Evolutionary conservation across 2,329 filamentous ascomycete genomes (phyloP).

Genomic region (Penicillium sp.): DNA sequence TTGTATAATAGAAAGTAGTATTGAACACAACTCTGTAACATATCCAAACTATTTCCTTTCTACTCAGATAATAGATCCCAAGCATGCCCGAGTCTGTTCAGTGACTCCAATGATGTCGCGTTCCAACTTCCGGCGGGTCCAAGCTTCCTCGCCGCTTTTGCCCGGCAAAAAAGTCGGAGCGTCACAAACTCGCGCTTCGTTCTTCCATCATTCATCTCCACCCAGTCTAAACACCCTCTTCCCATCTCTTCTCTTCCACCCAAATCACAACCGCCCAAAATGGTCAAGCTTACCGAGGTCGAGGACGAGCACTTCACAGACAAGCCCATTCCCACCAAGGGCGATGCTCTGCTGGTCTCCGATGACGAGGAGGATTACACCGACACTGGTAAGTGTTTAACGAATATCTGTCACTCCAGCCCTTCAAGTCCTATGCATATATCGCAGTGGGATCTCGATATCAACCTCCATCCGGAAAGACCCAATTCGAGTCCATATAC

Average conservation of each 20-base stretch:
- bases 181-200: conserved; percentile 27
- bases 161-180: conserved; percentile 44
- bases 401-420: conserved; percentile 2
- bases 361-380: conserved; percentile 77
- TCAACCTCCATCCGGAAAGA: background rate
- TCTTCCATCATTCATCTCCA: conserved; percentile 27
- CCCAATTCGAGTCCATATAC: background rate
- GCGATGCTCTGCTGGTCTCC: conserved; percentile 54
- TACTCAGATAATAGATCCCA: background rate
- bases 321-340: conserved; percentile 63
- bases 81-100: background rate
- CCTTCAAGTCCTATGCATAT: conserved; percentile 9
- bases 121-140: conserved; percentile 19
- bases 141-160: conserved; percentile 40
- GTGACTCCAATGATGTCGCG: conserved; percentile 8
- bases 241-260: conserved; percentile 4
- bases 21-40: conserved; percentile 19
- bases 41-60: background rate
- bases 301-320: conserved; percentile 90
- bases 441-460: background rate
- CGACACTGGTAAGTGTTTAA: conserved; percentile 72
- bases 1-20: conserved; percentile 17
- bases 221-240: conserved; percentile 4
- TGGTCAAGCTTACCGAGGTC: conserved; percentile 97
- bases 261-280: conserved; percentile 46